Evolutionary conservation across 352 stramenopile species (phyloP), one percentile per base, ranked within the genome.

Genomic region (Aphanomyces cochlioides): DNA sequence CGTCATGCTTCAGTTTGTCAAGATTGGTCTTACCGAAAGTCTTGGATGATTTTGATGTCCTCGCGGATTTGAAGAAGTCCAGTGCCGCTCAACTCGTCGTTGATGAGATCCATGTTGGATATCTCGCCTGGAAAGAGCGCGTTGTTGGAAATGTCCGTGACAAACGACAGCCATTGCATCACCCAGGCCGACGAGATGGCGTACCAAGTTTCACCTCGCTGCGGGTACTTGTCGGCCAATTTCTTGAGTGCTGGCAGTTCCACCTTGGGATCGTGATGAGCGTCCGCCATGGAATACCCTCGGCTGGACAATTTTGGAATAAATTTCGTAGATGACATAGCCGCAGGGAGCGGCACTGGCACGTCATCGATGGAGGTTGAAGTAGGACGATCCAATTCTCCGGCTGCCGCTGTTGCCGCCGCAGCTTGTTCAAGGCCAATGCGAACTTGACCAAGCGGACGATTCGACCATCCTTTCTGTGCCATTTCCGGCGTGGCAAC

Each of bases 201-300:
- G 47, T 43, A 70, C 64, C 64, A 70, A 5, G 64, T 70, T 28
- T 70, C 47, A 8, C 64, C 64, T 19, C 64, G 64, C 17, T 56
- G 43, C 17, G 64, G 64, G 38, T 70, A 70, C 54, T 34, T 37
- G 5, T 61, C 21, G 47, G 64, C 64, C 13, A 63, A 70, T n/a
- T 53, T 47, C 21, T 47, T 60, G 39, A 70, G 64, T 28, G 61
- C 5, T 10, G n/a, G 15, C 21, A 70, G 54, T 19, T 70, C 64
- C 38, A 21, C 2, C 17, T 10, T 15, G 4, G 64, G 64, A 21
- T 70, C 64, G 54, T 70, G 64, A 6, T 61, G 54, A 37, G 43
- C 54, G 6, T 61, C 54, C 28, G 10, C 19, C 15, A 37, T 39
- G 6, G 54, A 61, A 17, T 45, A 40, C 54, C 28, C 21, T 12